Evolutionary conservation across 1,284 basidiomycete species (phyloP).

Genomic region (Cerrena zonata): DNA sequence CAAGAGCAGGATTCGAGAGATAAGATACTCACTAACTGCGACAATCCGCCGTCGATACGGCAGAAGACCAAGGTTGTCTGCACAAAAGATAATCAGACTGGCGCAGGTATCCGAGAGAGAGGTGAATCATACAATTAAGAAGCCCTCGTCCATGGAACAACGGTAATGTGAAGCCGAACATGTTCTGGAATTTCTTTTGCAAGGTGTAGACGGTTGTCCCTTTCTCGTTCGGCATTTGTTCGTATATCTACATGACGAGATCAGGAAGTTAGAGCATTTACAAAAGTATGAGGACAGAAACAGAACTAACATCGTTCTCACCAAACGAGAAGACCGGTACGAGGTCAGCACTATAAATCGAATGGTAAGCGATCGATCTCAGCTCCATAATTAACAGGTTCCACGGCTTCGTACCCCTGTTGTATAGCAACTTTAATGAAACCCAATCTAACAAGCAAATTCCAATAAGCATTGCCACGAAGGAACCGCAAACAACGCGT

Average conservation of each 20-base stretch:
- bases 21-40: conserved; percentile 72
- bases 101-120: background rate
- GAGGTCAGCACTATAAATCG: conserved; percentile 65
- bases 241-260: conserved; percentile 65
- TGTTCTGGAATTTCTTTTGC: conserved; percentile 84
- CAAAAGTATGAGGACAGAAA: background rate
- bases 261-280: background rate
- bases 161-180: conserved; percentile 96
- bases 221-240: conserved; percentile 91
- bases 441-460: conserved; percentile 49
- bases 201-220: conserved; percentile 84
- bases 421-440: conserved; percentile 97
- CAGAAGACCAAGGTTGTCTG: conserved; percentile 62
- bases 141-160: conserved; percentile 88
- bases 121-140: conserved; percentile 72
- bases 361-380: background rate
- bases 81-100: background rate
- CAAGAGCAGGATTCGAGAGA: too few species aligned
- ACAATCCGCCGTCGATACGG: conserved; percentile 94
- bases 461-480: background rate
- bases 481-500: background rate
- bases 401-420: conserved; percentile 68
- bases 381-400: conserved; percentile 3
- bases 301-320: conserved; percentile 82
- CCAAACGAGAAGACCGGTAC: conserved; percentile 97